Base-by-base conservation (phyloP, 1,139 yeast species). In the Yamadazyma epiphylla region DNA sequence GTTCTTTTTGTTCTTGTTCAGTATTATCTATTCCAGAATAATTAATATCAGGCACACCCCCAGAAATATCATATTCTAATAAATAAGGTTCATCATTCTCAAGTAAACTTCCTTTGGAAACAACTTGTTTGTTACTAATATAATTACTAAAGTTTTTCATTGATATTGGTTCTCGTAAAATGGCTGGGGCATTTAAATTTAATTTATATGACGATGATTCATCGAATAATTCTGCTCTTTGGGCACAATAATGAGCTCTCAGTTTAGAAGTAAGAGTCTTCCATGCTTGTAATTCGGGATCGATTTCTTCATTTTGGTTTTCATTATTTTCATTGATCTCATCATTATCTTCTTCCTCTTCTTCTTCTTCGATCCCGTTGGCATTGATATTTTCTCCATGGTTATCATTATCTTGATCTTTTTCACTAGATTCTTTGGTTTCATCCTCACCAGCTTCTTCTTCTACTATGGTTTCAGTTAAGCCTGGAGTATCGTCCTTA, bases 41-140 rank as follows among this genome's bases (percentile, higher is more conserved):
- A 5, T 60, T 57, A 5, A 85, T 49, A 0, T 79, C 76, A 0
- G 98, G 97, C 6, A 88, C 50, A 0, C 91, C 89, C 23, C 94
- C 88, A 3, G 77, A 65, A 3, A 84, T 75, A 45, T 89, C 96
- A 53, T 89, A 91, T 51, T 91, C 97, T 25, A 85, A 64, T 29
- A 88, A 58, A 43, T 83, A 82, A 3, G 81, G 80, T 41, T 79
- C 84, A 42, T 77, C 80, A 40, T 69, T 77, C 27, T 72, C 80
- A 28, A 77, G 69, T 25, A 74, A 55, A 36, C 68, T 72, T 14
- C 63, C 56, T 33, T 65, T 64, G 0, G 69, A 57, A 9, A 66
- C 58, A 12, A 64, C 67, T 38, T 60, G 64, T 21, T 54, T 56
- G 36, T 63, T 73, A 19, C 66, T 62, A 27, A 74, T 53, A 40